Base-by-base conservation (phyloP, 345 rosid species). In the Corchorus olitorius region DNA sequence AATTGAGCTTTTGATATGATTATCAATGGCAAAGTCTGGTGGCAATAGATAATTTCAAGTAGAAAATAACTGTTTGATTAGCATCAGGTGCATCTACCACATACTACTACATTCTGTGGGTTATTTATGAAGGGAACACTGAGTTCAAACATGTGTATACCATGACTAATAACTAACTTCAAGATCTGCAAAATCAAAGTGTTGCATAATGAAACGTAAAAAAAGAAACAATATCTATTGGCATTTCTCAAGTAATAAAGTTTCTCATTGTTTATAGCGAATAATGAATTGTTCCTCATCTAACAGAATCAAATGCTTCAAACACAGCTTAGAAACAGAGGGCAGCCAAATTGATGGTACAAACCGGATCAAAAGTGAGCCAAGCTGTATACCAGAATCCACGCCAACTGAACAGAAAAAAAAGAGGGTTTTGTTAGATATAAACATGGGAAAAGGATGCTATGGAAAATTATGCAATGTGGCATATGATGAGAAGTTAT, bases 361-460 rank as follows among this genome's bases (percentile, higher is more conserved):
- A 55, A 17, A 1, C 69, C 74, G 73, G 37, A 66, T 93, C 88
- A 91, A 81, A 90, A 93, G 78, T 96, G 97, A 53, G 85, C 93
- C 93, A 96, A 81, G 91, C 99, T 93, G 88, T 93, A 95, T 83
- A 93, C 92, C 79, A 95, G 87, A 86, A 89, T 86, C 99, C 98
- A 93, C 8, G 97, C 90, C 70, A 93, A 91, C 99, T 95, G 97
- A 79, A 83, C n/a, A 76, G 41, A 2, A 81, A 75, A 83, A 27
- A 27, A 27, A 81, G 48, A 34, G 52, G 52, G 55, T 33, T 20
- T 56, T 37, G 56, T 81, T 79, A 80, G 80, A 50, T 55, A 22
- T 35, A 46, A 59, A 62, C 76, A 39, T 37, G 34, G 77, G 43
- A 52, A 68, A 74, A 19, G 12, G 48, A 16, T 9, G 20, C 8